Conservation (phyloP, 106 monocot genomes). For the Phalaenopsis aphrodite region DNA sequence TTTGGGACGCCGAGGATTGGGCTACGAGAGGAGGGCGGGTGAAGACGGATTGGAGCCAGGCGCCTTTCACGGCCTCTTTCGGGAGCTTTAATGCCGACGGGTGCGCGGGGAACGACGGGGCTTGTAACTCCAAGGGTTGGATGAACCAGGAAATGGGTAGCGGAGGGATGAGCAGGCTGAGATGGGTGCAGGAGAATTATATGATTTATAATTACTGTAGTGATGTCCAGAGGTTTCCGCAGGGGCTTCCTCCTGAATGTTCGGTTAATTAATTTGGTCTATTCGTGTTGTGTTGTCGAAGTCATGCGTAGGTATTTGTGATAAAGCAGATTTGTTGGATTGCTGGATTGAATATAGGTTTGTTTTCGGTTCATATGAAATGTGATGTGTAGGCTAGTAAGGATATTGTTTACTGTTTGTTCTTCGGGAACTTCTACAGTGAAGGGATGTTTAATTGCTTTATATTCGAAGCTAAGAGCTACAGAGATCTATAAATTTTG, state of each 20-base stretch:
- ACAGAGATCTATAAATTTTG: too few relatives aligned
- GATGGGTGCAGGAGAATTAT: slow-evolving; percentile 27
- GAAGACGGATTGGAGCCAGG: slow-evolving; percentile 26
- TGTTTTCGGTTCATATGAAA: too few relatives aligned
- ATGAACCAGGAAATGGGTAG: slow-evolving; percentile 25
- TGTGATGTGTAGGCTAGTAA: too few relatives aligned
- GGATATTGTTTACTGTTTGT: too few relatives aligned
- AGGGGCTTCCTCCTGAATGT: slow-evolving; percentile 34
- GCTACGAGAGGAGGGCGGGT: slow-evolving; percentile 23
- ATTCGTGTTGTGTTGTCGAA: too few relatives aligned
- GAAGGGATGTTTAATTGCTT: too few relatives aligned
- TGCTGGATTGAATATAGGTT: too few relatives aligned
- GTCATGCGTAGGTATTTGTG: too few relatives aligned
- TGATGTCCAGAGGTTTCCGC: slow-evolving; percentile 33
- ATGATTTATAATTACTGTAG: slow-evolving; percentile 46
- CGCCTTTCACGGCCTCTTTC: slow-evolving; percentile 23
- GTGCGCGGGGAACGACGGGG: slow-evolving; percentile 6
- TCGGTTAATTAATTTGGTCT: not conserved
- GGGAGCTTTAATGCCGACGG: slow-evolving; percentile 16
- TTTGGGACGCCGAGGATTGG: slow-evolving; percentile 35
- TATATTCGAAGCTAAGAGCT: too few relatives aligned
- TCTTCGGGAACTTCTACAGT: too few relatives aligned
- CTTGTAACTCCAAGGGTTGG: slow-evolving; percentile 16
- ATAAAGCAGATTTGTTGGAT: too few relatives aligned
- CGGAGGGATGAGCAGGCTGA: slow-evolving; percentile 7